Evolutionary conservation across 495 filamentous ascomycete genomes (phyloP), one percentile per base, ranked within the genome.

Genomic region (Pyrenopolyporus hunteri): DNA sequence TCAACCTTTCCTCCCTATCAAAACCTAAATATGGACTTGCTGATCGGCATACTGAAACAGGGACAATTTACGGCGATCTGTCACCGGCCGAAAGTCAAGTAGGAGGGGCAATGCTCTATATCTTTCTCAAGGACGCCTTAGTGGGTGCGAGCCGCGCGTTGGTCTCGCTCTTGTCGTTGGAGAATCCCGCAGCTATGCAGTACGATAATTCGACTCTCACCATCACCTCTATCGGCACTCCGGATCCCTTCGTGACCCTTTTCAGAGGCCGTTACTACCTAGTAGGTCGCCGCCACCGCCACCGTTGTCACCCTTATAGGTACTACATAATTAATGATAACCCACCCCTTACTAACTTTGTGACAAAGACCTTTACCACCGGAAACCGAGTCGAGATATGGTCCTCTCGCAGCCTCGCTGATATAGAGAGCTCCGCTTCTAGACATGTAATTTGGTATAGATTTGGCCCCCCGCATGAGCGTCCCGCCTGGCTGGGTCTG

Each of bases 341-440:
- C 4, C 23, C 23, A 35, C 31, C 26, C 22, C 17, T 29, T 17
- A 16, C 43, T 62, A 54, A 61, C 44, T 22, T 60, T 3, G 2
- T 62, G 2, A 26, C 19, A 13, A 31, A 73, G 70, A 70, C 68
- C 14, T 73, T 66, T 33, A 73, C 70, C 2, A 42, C 70, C 9
- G 70, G 70, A 32, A 63, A 70, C 23, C 64, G 70, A 16, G 66
- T 73, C 7, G 70, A 73, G 50, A 67, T 73, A 36, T 73, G 70
- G 70, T 69, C 61, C 4, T 73, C 70, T 5, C 35, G 39, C 0
- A 73, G 62, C 17, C 36, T 70, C 5, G 57, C 65, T 10, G 63
- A 73, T 40, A 69, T 73, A n/a, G 68, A 73, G 47, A 48, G 16
- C 36, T 56, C 65, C 2, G 65, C 64, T 26, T 31, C 33, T 19